Percentiles rank a stretch among this genome's conserved stretches.
phyloP scores from a whole-genome alignment of 257 asterid genomes.

The Solanum corneliomulleri region DNA sequence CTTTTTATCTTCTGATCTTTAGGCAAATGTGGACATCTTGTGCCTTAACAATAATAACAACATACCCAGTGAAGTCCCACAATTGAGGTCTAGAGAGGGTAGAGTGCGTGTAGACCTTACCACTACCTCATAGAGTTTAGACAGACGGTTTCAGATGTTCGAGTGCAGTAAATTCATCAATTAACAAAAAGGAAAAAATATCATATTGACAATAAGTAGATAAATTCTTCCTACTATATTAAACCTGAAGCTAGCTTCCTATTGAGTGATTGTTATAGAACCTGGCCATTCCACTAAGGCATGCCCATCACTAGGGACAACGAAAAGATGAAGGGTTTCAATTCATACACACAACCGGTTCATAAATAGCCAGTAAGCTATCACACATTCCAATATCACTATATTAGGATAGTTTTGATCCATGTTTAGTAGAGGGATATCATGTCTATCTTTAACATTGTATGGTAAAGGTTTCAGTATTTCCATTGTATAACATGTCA shows the following conservation, averaged over 20 bases:
- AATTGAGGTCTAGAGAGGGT: no score
- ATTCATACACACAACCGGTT: neutral
- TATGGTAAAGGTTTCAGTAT: neutral
- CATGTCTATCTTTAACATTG: neutral
- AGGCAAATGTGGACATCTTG: neutral
- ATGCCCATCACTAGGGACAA: neutral
- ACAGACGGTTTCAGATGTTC: no score
- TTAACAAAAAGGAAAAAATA: neutral
- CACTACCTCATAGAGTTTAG: no score
- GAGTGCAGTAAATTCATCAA: neutral
- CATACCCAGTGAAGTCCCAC: no score
- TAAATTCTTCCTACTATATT: neutral
- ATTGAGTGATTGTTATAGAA: neutral
- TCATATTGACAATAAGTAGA: neutral
- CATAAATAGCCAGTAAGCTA: neutral
- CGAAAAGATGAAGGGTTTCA: neutral
- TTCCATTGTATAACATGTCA: neutral
- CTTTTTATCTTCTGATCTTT: neutral
- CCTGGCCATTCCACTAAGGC: neutral
- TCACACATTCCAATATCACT: neutral
- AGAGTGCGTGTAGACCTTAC: no score
- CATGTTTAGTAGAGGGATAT: neutral
- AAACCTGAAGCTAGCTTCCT: neutral
- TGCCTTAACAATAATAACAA: no score
- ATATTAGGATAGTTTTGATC: neutral